Conservation (phyloP, 257 asterid species). For the Prunella vulgaris region DNA sequence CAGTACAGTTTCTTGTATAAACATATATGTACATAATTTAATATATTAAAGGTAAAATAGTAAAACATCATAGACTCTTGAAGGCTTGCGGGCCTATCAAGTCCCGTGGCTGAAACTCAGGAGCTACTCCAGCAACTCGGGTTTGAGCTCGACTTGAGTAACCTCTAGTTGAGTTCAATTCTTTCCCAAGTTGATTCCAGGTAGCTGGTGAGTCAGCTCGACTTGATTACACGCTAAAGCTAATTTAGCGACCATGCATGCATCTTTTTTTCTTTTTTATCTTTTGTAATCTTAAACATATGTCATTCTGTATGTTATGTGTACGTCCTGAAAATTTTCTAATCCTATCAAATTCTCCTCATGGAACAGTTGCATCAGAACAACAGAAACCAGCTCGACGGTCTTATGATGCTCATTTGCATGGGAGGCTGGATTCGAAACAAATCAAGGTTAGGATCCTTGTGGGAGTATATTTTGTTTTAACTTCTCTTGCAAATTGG, state of each 20-base stretch:
- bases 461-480: conserved; percentile 3
- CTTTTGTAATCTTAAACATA: background rate
- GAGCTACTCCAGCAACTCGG: background rate
- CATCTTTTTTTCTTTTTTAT: background rate
- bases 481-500: background rate
- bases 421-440: conserved; percentile 53
- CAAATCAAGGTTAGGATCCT: conserved; percentile 57
- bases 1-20: background rate
- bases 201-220: background rate
- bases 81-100: background rate
- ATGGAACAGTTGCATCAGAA: conserved; percentile 46
- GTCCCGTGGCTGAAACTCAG: background rate
- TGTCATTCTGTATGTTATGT: background rate
- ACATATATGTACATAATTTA: background rate
- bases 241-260: background rate
- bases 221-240: background rate
- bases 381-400: conserved; percentile 45
- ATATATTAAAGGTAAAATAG: background rate
- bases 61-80: background rate
- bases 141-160: background rate
- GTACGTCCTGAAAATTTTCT: background rate
- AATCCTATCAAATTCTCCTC: conserved; percentile 24
- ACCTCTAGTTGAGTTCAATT: background rate
- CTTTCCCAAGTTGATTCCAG: background rate
- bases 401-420: conserved; percentile 48